Evolutionary conservation across 495 filamentous ascomycete species (phyloP), one percentile per base, ranked within the genome.

Genomic region (Aspergillus mulundensis): DNA sequence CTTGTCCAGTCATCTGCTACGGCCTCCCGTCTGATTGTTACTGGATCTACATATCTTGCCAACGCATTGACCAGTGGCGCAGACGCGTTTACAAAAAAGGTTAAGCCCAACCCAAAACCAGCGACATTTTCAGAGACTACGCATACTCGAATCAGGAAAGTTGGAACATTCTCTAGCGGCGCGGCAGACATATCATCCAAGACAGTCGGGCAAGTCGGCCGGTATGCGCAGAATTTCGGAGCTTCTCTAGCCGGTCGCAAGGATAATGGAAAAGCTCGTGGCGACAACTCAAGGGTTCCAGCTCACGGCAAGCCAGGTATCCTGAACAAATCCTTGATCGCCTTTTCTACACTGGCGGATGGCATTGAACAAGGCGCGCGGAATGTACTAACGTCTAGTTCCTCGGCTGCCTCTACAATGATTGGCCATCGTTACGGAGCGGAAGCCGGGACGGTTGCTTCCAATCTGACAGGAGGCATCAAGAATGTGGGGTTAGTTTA

Each of bases 401-500:
- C 89, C 0, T 75, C 81, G 3, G 90, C 92, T 1, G 88, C 92
- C 19, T 89, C 85, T 16, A 85, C 83, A 4, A 84, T 96, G 57
- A 88, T 97, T 7, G 77, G 81, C 5, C 93, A 98, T 71, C 83
- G 77, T 53, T 98, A 90, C 69, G 94, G 94, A 8, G 63, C 79
- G 6, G 90, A 97, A 70, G 94, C 94, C 2, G 87, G 89, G 51
- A 75, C 81, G 4, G 74, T 97, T 4, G 83, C 90, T 5, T 73
- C 78, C 45, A 78, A 86, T 43, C 63, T 98, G 46, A 89, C 89
- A 0, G 87, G 91, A 3, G 91, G 91, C 6, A 86, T 96, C 60
- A 95, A 89, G 75, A 97, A 97, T 62, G 95, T 97, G 40, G 93
- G 91, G 4, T 75, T 98, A 36, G 94, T 98, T n/a, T 98, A 98